Conservation (phyloP, 2,329 filamentous ascomycete genomes). For the Fusarium hostae region DNA sequence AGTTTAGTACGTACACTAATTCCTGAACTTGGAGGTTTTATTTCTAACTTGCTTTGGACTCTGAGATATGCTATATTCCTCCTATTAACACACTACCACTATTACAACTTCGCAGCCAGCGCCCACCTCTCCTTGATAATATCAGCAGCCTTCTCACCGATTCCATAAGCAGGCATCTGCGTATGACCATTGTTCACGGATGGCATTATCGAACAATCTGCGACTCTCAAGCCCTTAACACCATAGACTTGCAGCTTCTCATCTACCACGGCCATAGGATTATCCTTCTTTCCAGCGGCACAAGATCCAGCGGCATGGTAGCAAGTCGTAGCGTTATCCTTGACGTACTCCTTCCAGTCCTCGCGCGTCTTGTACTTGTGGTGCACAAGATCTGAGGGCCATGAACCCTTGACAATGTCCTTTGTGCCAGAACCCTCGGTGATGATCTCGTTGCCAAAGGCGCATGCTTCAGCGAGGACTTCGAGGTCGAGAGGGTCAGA, state of each 20-base stretch:
- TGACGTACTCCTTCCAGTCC: conserved; percentile 67
- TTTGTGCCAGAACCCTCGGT: conserved; percentile 67
- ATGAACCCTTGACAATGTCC: conserved; percentile 68
- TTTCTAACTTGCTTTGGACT: too few species aligned
- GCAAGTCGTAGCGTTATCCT: conserved; percentile 69
- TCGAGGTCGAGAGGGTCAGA: conserved; percentile 67
- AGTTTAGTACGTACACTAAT: rapidly evolving
- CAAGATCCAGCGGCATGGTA: conserved; percentile 47
- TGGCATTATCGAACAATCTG: conserved; percentile 64
- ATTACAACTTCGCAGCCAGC: not conserved
- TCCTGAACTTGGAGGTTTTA: not conserved
- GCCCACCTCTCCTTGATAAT: conserved; percentile 56
- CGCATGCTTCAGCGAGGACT: conserved; percentile 68
- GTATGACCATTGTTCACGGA: conserved; percentile 59
- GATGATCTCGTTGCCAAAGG: conserved; percentile 69
- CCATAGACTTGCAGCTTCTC: conserved; percentile 63
- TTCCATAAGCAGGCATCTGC: conserved; percentile 68
- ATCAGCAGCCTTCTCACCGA: conserved; percentile 63
- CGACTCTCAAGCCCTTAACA: conserved; percentile 63
- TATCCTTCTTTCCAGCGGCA: conserved; percentile 51
- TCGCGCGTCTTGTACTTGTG: conserved; percentile 61
- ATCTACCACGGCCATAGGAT: conserved; percentile 66
- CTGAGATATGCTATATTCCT: not conserved
- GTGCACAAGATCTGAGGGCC: conserved; percentile 64
- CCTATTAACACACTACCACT: not conserved